Conservation (phyloP, 2,329 filamentous ascomycete species). For the Penicillium brevicompactum region DNA sequence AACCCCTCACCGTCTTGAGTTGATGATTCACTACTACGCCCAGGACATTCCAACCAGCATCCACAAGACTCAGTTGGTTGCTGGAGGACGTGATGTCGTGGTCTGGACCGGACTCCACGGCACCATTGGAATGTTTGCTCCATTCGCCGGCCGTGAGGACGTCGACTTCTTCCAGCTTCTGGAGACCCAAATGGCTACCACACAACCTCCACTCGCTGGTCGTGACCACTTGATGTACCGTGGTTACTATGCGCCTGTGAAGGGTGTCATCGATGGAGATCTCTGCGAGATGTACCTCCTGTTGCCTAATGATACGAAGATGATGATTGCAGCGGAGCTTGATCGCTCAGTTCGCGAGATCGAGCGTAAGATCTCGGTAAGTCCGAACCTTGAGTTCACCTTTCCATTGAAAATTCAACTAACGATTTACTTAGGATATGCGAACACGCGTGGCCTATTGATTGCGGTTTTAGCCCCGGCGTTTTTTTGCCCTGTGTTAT, state of each 20-base stretch:
- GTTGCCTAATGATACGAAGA: conserved; percentile 84
- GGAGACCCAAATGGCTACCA: conserved; percentile 81
- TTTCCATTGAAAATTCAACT: conserved; percentile 1
- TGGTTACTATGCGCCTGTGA: conserved; percentile 93
- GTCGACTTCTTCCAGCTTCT: conserved; percentile 97
- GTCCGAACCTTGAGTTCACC: conserved; percentile 22
- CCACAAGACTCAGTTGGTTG: conserved; percentile 83
- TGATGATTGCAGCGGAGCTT: conserved; percentile 90
- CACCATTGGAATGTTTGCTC: conserved; percentile 89
- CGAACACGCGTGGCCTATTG: conserved; percentile 59
- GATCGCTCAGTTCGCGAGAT: conserved; percentile 91
- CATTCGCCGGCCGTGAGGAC: conserved; percentile 88
- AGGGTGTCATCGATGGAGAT: conserved; percentile 96
- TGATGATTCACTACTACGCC: conserved; percentile 86
- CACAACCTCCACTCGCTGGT: conserved; percentile 85
- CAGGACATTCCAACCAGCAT: conserved; percentile 92
- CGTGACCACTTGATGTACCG: conserved; percentile 95
- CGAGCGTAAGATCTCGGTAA: conserved; percentile 86
- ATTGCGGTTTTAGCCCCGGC: conserved; percentile 29
- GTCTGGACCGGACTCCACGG: conserved; percentile 95
- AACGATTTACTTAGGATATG: conserved; percentile 51
- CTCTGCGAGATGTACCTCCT: conserved; percentile 89
- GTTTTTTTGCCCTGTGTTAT: conserved; percentile 22
- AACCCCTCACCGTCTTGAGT: conserved; percentile 76
- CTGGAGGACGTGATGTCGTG: conserved; percentile 86